Conservation (phyloP, 2,329 filamentous ascomycete species). For the Aspergillus oerlinghausenensis region DNA sequence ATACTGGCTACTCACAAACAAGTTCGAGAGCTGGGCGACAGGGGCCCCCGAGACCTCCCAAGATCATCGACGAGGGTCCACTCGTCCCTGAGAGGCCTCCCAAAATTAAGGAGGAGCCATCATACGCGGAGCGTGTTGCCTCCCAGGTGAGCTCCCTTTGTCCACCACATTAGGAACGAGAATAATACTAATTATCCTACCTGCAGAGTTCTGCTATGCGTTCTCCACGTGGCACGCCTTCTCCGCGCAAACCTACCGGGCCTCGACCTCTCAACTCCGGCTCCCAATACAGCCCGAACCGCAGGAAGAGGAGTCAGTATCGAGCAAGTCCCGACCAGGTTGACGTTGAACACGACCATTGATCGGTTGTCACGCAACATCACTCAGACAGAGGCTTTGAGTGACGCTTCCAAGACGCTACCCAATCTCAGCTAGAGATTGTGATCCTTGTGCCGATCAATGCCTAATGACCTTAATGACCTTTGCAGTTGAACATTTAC, state of each 20-base stretch:
- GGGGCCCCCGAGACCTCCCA: conserved; percentile 49
- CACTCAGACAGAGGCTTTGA: background rate
- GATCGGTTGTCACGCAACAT: conserved; percentile 7
- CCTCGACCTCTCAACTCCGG: conserved; percentile 42
- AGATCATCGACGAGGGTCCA: conserved; percentile 54
- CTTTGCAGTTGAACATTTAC: background rate
- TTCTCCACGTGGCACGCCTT: conserved; percentile 28
- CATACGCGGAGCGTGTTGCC: conserved; percentile 39
- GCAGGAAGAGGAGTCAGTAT: conserved; percentile 35
- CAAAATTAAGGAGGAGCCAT: conserved; percentile 34
- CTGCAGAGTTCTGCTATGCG: conserved; percentile 28
- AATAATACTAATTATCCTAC: conserved; percentile 4
- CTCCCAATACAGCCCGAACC: conserved; percentile 32
- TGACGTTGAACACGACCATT: conserved; percentile 36
- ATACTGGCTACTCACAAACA: conserved; percentile 42
- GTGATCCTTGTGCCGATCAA: background rate
- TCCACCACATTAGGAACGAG: background rate
- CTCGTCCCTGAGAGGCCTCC: conserved; percentile 51
- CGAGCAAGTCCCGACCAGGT: conserved; percentile 38
- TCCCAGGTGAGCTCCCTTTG: conserved; percentile 30
- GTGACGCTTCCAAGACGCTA: background rate
- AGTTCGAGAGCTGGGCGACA: conserved; percentile 29
- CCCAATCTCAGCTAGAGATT: background rate
- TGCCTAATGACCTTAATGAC: background rate
- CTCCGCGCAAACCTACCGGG: conserved; percentile 45